Evolutionary conservation across 192 early-diverging fungal species (phyloP).

Genomic region (Podochytrium sp.): DNA sequence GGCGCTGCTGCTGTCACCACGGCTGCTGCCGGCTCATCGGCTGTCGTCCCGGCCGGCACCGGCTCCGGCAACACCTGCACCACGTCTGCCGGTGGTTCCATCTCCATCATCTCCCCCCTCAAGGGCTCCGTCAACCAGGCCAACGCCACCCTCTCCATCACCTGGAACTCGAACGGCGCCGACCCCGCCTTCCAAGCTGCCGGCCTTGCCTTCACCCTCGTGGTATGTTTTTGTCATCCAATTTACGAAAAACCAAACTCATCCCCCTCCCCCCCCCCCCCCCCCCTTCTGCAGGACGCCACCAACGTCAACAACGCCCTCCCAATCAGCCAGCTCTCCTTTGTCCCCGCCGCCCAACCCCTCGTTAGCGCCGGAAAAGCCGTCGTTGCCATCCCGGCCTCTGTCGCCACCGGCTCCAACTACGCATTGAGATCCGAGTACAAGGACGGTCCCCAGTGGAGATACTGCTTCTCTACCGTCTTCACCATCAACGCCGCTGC

Average conservation of each 20-base stretch:
- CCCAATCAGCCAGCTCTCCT: background rate
- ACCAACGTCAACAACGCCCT: conserved; percentile 10
- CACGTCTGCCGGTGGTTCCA: background rate
- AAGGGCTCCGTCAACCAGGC: background rate
- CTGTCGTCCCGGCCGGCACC: background rate
- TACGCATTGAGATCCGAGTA: conserved; percentile 7
- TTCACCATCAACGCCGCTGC: background rate
- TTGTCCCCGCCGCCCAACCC: background rate
- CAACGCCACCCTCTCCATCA: background rate
- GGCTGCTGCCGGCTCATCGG: background rate
- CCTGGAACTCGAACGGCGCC: background rate
- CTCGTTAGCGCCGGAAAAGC: background rate
- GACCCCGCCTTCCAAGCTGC: conserved; percentile 5
- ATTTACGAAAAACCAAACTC: background rate
- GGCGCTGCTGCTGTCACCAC: conserved; percentile 4
- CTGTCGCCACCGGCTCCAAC: background rate
- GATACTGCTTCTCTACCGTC: background rate
- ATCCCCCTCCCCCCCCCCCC: background rate
- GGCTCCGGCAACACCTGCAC: background rate
- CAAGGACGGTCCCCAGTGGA: background rate
- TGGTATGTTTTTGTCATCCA: background rate
- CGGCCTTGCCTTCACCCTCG: background rate
- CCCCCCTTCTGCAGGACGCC: background rate
- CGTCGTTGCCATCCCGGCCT: background rate
- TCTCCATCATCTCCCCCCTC: background rate